Evolutionary conservation across 805 yeast species (phyloP), one percentile per base, ranked within the genome.

Genomic region (Grigorovia yakushimaensis): DNA sequence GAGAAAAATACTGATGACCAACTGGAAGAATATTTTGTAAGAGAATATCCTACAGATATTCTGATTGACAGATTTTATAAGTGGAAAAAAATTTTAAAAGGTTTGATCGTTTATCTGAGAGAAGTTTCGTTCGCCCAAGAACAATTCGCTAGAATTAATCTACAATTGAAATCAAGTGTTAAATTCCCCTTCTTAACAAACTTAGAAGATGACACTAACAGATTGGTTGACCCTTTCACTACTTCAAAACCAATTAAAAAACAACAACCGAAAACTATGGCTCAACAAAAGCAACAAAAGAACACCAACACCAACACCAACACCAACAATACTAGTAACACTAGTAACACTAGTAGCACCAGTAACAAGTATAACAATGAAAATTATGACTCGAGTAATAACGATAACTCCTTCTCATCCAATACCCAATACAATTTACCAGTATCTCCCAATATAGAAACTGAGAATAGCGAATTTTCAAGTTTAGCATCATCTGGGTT

Each of bases 61-160:
- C 69, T 88, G 50, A 88, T 91, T 19, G 76, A 79, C 42, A 69
- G 96, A 54, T 88, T 88, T 63, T 75, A 79, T 49, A 81, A 88
- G 15, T 88, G 95, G 95, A 72, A 94, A 46, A 76, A 78, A 49
- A 78, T 88, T 46, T 74, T 87, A 51, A 81, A 82, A 54, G 82
- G 85, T 46, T 66, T 88, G 51, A 75, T 82, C 35, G 73, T 71
- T 43, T 88, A 88, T 59, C 73, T 88, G 53, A 76, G 77, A 56
- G 94, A 87, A 58, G 81, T 79, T 41, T 83, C 88, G 5, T 73
- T 79, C 30, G 87, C 85, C 41, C 88, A 86, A 62, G 95, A 87
- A 65, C 93, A 86, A 59, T 77, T 84, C 49, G 76, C 74, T 22
- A 61, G 50, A 76, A 81, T 55, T 69, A 91, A 55, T 84, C 81